Evolutionary conservation across 352 stramenopile genomes (phyloP).

Genomic region (Aphanomyces stellatus): DNA sequence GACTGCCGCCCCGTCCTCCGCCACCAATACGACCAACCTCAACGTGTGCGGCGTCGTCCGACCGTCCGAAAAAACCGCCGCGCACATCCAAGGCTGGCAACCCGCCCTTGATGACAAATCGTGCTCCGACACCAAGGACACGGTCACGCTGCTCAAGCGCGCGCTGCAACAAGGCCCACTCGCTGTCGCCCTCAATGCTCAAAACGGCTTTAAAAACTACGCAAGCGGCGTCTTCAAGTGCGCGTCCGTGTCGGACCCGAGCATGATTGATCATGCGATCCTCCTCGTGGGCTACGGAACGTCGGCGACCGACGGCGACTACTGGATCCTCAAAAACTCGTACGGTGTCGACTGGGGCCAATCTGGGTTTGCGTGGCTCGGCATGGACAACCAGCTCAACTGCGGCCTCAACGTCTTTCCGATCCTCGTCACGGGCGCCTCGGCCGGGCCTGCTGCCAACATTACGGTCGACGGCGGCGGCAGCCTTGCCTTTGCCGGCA

Average conservation of each 20-base stretch:
- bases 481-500: conserved; percentile 29
- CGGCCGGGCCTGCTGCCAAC: conserved; percentile 30
- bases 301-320: conserved; percentile 23
- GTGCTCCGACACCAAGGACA: conserved; percentile 42
- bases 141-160: conserved; percentile 50
- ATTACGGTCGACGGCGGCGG: conserved; percentile 43
- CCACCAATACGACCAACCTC: conserved; percentile 9
- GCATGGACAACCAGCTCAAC: conserved; percentile 66
- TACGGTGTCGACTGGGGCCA: conserved; percentile 65
- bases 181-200: conserved; percentile 71
- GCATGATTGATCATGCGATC: conserved; percentile 60
- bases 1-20: background rate
- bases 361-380: conserved; percentile 52
- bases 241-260: conserved; percentile 29
- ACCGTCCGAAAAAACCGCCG: conserved; percentile 31
- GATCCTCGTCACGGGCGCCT: conserved; percentile 48
- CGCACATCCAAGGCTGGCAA: conserved; percentile 56
- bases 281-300: conserved; percentile 64
- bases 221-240: conserved; percentile 55
- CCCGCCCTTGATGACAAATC: conserved; percentile 49
- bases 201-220: conserved; percentile 68
- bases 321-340: conserved; percentile 81
- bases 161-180: conserved; percentile 63
- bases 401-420: conserved; percentile 69
- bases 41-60: conserved; percentile 33